Evolutionary conservation across 2,329 filamentous ascomycete species (phyloP), one percentile per base, ranked within the genome.

Genomic region (Fusarium sp.): DNA sequence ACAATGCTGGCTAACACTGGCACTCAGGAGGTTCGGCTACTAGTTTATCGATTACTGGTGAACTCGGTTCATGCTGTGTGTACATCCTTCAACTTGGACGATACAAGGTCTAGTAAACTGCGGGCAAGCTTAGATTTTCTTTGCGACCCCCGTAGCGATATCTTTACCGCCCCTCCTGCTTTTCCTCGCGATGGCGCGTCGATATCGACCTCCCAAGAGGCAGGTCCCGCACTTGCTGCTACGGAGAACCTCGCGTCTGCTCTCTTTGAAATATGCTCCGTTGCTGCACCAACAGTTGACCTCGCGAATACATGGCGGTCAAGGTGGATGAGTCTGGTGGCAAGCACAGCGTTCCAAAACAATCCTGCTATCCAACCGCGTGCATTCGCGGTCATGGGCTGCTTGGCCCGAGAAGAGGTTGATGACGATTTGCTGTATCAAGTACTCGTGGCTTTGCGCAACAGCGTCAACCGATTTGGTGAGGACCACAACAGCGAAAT

Each of bases 371-470:
- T 92, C 58, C 90, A 92, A 68, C 89, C 90, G 7, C 83, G 88
- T 20, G 90, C 90, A 2, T 92, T 92, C 72, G 86, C 89, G 3
- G 90, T 92, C 40, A 91, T 92, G 90, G 90, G 90, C 15, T 92
- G 89, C 70, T 79, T 92, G 11, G 90, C 90, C 24, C 84, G 89
- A n/a, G 90, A 92, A 73, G 90, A 92, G 75, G 90, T 92, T 3
- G 90, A 92, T 55, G 90, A 92, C 68, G 90, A 92, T 74, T 81
- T 92, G 6, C 83, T 92, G 4, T 92, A 92, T 74, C 90, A 92
- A 75, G 89, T 92, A 20, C 83, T 92, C 5, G 90, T 92, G 28
- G 89, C 90, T 17, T 81, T 92, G 17, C 85, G 90, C 48, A 90
- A 86, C 66, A 90, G 89, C 71, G 84, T 92, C 17, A 81, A 83